Conservation (phyloP, 139 green algal genomes). For the Edaphochlamys debaryana region DNA sequence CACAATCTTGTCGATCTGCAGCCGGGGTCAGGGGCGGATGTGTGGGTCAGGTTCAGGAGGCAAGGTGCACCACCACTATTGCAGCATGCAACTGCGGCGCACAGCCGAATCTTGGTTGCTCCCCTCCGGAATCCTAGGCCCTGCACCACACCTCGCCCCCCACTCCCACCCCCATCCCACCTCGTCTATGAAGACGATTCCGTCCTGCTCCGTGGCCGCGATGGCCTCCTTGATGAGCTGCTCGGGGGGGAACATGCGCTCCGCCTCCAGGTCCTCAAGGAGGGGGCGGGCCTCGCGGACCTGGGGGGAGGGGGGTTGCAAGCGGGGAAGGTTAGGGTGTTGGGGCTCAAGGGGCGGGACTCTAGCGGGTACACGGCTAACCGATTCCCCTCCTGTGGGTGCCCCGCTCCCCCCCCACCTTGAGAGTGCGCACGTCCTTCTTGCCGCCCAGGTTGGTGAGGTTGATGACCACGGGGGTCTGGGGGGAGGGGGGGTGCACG, state of each 20-base stretch:
- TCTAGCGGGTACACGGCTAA: too few relatives aligned
- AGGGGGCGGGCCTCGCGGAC: slow-evolving; percentile 78
- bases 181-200: slow-evolving; percentile 98
- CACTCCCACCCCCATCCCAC: background rate
- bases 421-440: slow-evolving; percentile 30
- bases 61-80: too few relatives aligned
- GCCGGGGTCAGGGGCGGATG: too few relatives aligned
- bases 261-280: slow-evolving; percentile 73
- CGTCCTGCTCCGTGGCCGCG: slow-evolving; percentile 63
- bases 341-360: too few relatives aligned
- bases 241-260: slow-evolving; percentile 63
- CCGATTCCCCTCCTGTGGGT: background rate
- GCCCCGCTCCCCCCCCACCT: too few relatives aligned
- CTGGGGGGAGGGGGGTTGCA: background rate
- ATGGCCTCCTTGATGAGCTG: slow-evolving; percentile 79
- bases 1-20: slow-evolving; percentile 95
- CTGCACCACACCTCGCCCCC: background rate
- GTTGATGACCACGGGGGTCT: slow-evolving; percentile 20
- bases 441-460: slow-evolving; percentile 26
- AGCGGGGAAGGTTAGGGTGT: too few relatives aligned
- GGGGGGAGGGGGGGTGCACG: too few relatives aligned
- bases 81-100: too few relatives aligned
- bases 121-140: too few relatives aligned
- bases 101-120: too few relatives aligned
- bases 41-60: too few relatives aligned